Conservation (phyloP, 768 basidiomycete species). For the Lactarius vividus region DNA sequence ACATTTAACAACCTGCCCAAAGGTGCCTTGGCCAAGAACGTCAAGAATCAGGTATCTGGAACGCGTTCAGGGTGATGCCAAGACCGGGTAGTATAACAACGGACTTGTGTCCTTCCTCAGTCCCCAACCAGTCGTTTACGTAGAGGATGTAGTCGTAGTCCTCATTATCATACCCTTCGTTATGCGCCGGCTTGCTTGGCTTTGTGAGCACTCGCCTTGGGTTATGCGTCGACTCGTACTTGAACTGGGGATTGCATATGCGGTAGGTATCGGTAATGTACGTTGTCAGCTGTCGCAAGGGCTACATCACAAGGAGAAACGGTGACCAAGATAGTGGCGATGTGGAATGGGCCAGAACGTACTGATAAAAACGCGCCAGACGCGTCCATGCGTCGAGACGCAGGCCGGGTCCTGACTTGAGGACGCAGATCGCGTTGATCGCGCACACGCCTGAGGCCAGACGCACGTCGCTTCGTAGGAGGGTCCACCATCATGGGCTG, state of each 20-base stretch:
- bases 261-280: constrained; percentile 87
- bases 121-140: constrained; percentile 96
- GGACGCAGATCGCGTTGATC: constrained; percentile 77
- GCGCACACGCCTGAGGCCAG: constrained; percentile 78
- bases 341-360: constrained; percentile 36
- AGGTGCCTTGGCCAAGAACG: constrained; percentile 97
- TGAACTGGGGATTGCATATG: constrained; percentile 92
- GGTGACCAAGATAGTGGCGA: constrained; percentile 16
- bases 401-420: constrained; percentile 57
- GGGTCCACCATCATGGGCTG: constrained; percentile 74
- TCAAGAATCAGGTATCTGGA: constrained; percentile 93
- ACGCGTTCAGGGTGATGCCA: constrained; percentile 23
- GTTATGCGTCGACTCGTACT: constrained; percentile 93
- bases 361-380: constrained; percentile 81
- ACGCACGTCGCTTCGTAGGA: constrained; percentile 59
- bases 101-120: constrained; percentile 92
- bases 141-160: constrained; percentile 99
- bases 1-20: constrained; percentile 99
- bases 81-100: constrained; percentile 34
- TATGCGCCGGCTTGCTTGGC: constrained; percentile 92
- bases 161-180: constrained; percentile 98
- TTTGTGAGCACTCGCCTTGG: constrained; percentile 96
- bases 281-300: constrained; percentile 71
- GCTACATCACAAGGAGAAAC: constrained; percentile 38
- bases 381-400: constrained; percentile 73